A percentile compares a stretch with the other conserved stretches of the same genome.
Evolutionary conservation across 345 rosid species (phyloP).

Genomic region (Eucalyptus globulus): DNA sequence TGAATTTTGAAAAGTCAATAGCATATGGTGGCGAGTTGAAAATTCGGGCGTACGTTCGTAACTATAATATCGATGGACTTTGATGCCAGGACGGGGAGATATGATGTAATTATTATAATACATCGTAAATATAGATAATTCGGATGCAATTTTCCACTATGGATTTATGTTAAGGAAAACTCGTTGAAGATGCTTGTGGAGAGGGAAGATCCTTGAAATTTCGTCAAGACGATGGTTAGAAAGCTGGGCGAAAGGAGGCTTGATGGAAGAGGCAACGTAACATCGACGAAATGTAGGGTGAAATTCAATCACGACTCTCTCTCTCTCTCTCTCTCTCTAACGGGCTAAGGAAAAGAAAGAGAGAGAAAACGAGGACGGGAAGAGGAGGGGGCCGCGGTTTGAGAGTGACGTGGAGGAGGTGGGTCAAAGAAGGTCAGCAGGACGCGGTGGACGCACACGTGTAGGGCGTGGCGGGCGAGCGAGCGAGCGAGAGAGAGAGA

Average conservation of each 20-base stretch:
- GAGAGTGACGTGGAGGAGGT: neutral
- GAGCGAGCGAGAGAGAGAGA: neutral
- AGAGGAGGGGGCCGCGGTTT: neutral
- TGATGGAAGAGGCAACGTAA: neutral
- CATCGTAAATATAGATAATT: no score
- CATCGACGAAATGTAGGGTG: neutral
- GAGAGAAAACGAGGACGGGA: neutral
- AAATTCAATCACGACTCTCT: neutral
- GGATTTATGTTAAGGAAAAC: neutral
- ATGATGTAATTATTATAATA: neutral
- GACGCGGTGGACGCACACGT: neutral
- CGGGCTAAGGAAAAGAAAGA: no score
- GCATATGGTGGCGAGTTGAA: fast-evolving
- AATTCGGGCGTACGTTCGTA: fast-evolving
- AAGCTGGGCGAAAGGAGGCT: neutral
- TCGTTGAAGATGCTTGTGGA: neutral
- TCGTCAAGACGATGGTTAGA: neutral
- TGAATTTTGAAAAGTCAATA: neutral
- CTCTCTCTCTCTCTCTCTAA: neutral
- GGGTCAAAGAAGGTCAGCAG: neutral
- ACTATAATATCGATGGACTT: neutral
- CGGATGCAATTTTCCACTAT: fast-evolving
- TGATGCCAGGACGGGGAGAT: fast-evolving
- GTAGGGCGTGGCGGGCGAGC: neutral
- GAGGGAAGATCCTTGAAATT: neutral